These are phyloP conservation scores for Globisporangium iwayamae DNA, from an alignment of 352 stramenopile genomes.

Conservation along the genomic window DNA sequence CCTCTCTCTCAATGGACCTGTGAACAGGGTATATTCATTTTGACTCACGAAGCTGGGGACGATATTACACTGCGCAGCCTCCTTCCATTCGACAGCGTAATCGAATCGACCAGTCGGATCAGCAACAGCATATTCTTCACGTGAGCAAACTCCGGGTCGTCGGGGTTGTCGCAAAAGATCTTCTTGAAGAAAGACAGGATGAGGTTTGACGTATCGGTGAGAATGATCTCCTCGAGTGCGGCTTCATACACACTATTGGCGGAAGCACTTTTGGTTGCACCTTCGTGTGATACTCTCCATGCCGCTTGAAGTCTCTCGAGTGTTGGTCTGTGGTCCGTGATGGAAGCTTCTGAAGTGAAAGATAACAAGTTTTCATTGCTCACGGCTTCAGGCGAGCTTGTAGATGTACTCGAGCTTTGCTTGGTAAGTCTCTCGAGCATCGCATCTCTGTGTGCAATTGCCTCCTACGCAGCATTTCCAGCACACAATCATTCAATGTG, in stretches of 20 bases:
- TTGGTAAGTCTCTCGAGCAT: conserved; percentile 41
- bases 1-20: no score
- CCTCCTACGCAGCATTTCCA: conserved; percentile 16
- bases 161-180: conserved; percentile 32
- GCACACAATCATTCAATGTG: neutral
- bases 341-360: neutral
- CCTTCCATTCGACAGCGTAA: conserved; percentile 26
- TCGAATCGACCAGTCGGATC: conserved; percentile 44
- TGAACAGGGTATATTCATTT: neutral
- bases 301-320: conserved; percentile 25
- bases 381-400: neutral
- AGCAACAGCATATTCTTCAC: conserved; percentile 38
- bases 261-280: neutral
- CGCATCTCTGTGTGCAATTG: conserved; percentile 33
- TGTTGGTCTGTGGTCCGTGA: conserved; percentile 11
- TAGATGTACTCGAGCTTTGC: neutral
- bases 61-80: conserved; percentile 13
- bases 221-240: conserved; percentile 34
- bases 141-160: conserved; percentile 23
- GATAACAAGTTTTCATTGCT: conserved; percentile 2
- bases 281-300: conserved; percentile 14
- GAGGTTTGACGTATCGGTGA: conserved; percentile 53
- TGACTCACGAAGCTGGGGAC: neutral
- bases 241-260: conserved; percentile 22
- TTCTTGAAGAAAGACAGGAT: conserved; percentile 51